A percentile compares a stretch with the other conserved stretches of the same genome.
Evolutionary conservation across 192 early-diverging fungal genomes (phyloP).

Genomic region (Chytriomyces sp.): DNA sequence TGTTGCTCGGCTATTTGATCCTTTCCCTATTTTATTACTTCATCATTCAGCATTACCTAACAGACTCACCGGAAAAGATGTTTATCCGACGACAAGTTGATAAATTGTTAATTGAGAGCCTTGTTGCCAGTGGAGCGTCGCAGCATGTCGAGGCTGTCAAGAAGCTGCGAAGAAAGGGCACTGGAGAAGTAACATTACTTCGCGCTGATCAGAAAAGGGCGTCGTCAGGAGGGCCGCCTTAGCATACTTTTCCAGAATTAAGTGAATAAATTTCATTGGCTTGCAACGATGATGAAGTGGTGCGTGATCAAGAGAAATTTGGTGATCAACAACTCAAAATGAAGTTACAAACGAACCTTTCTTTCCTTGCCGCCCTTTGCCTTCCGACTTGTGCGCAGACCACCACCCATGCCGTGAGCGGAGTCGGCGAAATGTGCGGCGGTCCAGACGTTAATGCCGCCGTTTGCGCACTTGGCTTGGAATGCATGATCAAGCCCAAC

Average conservation of each 20-base stretch:
- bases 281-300: too few relatives aligned
- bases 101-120: neutral
- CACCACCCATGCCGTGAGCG: neutral
- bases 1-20: neutral
- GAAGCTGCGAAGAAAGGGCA: too few relatives aligned
- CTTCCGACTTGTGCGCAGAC: neutral
- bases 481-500: too few relatives aligned
- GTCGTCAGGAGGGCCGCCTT: too few relatives aligned
- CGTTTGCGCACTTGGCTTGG: too few relatives aligned
- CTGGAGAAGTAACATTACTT: too few relatives aligned
- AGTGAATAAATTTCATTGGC: too few relatives aligned
- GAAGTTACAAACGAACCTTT: neutral
- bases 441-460: too few relatives aligned
- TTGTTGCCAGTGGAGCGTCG: neutral
- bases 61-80: slow-evolving; percentile 18
- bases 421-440: neutral
- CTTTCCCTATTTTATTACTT: slow-evolving; percentile 1
- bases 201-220: too few relatives aligned
- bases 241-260: too few relatives aligned
- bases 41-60: neutral
- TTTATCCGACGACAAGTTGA: neutral
- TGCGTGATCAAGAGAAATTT: too few relatives aligned
- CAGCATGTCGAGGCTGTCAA: neutral
- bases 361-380: neutral
- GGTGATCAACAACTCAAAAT: too few relatives aligned